Evolutionary conservation across 768 basidiomycete genomes (phyloP).

Genomic region (Lactifluus volemus): DNA sequence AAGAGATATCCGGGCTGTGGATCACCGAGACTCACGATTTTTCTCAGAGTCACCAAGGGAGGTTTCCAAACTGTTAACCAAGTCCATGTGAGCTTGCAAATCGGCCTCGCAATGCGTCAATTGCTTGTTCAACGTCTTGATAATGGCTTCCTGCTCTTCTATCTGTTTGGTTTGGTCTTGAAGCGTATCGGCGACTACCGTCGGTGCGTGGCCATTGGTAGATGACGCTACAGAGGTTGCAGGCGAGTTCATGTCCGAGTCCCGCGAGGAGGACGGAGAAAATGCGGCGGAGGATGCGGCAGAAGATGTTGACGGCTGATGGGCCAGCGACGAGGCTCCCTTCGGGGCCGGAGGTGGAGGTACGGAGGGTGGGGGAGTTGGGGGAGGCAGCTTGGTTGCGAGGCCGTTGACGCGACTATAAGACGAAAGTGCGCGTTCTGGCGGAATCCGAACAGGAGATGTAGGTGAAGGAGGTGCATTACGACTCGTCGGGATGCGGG

Average conservation of each 20-base stretch:
- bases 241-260: slow-evolving; percentile 62
- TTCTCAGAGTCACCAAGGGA: slow-evolving; percentile 90
- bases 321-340: slow-evolving; percentile 39
- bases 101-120: slow-evolving; percentile 89
- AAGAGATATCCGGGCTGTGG: neutral
- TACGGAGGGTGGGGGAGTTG: slow-evolving; percentile 78
- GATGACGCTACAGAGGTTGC: slow-evolving; percentile 33
- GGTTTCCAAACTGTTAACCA: slow-evolving; percentile 74
- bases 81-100: slow-evolving; percentile 85
- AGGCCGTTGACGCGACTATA: slow-evolving; percentile 53
- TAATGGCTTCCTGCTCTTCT: slow-evolving; percentile 83
- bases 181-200: slow-evolving; percentile 40
- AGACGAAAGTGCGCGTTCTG: slow-evolving; percentile 37
- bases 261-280: slow-evolving; percentile 54
- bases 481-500: slow-evolving; percentile 39
- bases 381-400: slow-evolving; percentile 75
- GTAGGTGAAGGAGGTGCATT: slow-evolving; percentile 32
- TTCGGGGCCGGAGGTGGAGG: slow-evolving; percentile 78
- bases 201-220: slow-evolving; percentile 27
- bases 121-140: slow-evolving; percentile 91
- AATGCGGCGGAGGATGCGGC: slow-evolving; percentile 44
- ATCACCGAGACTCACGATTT: slow-evolving; percentile 53
- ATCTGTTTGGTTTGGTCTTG: slow-evolving; percentile 70
- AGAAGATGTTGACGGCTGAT: slow-evolving; percentile 43
- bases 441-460: slow-evolving; percentile 42